phyloP scores from a whole-genome alignment of 306 rosid genomes.

The Abrus precatorius region DNA sequence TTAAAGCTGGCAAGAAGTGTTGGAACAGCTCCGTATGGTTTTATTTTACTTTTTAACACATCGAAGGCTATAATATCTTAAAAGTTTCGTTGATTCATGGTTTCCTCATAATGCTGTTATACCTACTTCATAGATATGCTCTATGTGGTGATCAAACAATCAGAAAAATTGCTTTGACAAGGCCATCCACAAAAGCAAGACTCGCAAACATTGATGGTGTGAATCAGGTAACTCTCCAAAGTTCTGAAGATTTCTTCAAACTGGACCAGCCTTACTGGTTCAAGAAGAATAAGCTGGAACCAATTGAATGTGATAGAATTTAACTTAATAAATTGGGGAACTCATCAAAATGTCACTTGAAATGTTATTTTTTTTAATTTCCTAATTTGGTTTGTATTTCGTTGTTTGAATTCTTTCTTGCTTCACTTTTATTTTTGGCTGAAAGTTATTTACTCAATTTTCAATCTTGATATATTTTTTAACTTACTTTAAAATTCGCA shows the following conservation, averaged over 20 bases:
- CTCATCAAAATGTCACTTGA: slow-evolving; percentile 34
- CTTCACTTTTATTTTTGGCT: not conserved
- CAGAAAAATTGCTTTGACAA: slow-evolving; percentile 71
- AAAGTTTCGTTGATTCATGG: slow-evolving; percentile 29
- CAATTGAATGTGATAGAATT: slow-evolving; percentile 12
- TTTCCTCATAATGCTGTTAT: slow-evolving; percentile 18
- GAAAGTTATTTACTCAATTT: slow-evolving; percentile 4
- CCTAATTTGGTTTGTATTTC: not conserved
- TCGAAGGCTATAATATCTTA: slow-evolving; percentile 28
- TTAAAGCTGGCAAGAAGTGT: slow-evolving; percentile 75
- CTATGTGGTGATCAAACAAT: slow-evolving; percentile 91
- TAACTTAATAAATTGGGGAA: slow-evolving; percentile 18
- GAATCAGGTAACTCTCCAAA: slow-evolving; percentile 74
- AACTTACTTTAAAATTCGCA: slow-evolving; percentile 16
- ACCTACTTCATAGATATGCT: slow-evolving; percentile 72
- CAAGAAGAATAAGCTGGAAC: slow-evolving; percentile 16
- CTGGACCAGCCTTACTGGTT: slow-evolving; percentile 22
- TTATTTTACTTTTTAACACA: slow-evolving; percentile 27
- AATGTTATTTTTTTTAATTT: slow-evolving; percentile 27
- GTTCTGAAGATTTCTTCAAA: slow-evolving; percentile 30
- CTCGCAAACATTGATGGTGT: slow-evolving; percentile 91
- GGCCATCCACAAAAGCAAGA: slow-evolving; percentile 93
- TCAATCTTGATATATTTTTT: not conserved
- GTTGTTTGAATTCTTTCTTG: slow-evolving; percentile 20
- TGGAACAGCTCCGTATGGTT: slow-evolving; percentile 90